Evolutionary conservation across 2,329 filamentous ascomycete species (phyloP), one percentile per base, ranked within the genome.

Genomic region (Bretziella fagacearum): DNA sequence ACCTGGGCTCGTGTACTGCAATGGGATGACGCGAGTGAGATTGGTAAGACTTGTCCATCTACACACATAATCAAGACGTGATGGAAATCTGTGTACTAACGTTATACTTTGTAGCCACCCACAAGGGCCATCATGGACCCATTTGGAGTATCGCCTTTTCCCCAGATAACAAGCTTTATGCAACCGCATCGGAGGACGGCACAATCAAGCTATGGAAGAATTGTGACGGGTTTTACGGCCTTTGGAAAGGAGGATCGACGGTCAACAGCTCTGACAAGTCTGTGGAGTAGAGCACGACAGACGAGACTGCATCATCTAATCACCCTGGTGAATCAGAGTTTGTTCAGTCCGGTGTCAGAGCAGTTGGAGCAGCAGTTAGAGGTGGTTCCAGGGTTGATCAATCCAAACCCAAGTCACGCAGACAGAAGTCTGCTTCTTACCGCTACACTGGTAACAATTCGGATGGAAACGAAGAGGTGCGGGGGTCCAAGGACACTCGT

Each of bases 1-100:
- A 96, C 91, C 0, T 98, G 89, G 89, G 89, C 91, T n/a, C 79
- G 84, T 51, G 82, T 96, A 4, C 93, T 93, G 65, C 77, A 86
- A 57, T 89, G 86, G 63, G 85, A 95, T 50, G 79, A 80, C 43
- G 81, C 81, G 55, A 71, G 74, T 54, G 86, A 94, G 61, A 66
- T 95, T 36, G 77, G 77, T 81, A 65, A 51, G 70, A 63, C 39
- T 52, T 46, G 20, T 35, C n/a, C 17, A 10, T 18, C 17, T 37
- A 10, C n/a, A n/a, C n/a, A n/a, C n/a, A 30, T 30, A n/a, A 7
- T 10, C 3, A 30, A 30, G 27, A 11, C n/a, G 10, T 11, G n/a
- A 30, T 30, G 1, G 10, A n/a, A 11, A 17, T 27, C 13, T 27
- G 5, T 20, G 37, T 33, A 57, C 50, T 52, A 37, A 47, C 29